phyloP scores from a whole-genome alignment of 2,329 filamentous ascomycete genomes.

The Chrysoporthe cubensis region DNA sequence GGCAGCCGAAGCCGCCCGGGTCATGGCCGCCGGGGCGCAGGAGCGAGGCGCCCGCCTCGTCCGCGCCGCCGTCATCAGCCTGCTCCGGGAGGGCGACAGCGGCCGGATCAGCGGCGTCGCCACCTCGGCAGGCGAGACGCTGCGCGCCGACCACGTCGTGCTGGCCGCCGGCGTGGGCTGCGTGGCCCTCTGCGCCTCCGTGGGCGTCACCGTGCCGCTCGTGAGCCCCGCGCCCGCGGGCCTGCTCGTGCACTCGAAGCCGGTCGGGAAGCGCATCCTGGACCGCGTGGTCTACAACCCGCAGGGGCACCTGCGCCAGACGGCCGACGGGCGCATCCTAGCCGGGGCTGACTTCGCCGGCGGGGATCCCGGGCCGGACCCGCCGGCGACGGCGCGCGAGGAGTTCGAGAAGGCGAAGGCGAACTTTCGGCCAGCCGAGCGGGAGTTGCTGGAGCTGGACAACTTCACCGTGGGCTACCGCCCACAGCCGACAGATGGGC shows the following conservation, averaged over 20 bases:
- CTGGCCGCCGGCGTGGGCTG: conserved; percentile 37
- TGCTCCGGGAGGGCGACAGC: conserved; percentile 26
- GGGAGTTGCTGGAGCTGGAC: conserved; percentile 35
- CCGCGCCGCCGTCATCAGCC: conserved; percentile 26
- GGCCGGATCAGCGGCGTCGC: conserved; percentile 30
- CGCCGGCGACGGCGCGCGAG: conserved; percentile 32
- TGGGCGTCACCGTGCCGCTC: conserved; percentile 34
- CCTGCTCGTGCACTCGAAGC: conserved; percentile 38
- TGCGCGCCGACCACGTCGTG: conserved; percentile 37
- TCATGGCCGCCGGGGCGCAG: conserved; percentile 32
- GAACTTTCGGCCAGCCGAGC: conserved; percentile 28
- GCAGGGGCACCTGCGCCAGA: conserved; percentile 38
- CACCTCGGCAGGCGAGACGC: conserved; percentile 23
- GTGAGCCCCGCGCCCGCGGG: conserved; percentile 32
- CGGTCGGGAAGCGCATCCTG: conserved; percentile 30
- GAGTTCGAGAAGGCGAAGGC: conserved; percentile 33
- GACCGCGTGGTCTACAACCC: conserved; percentile 33
- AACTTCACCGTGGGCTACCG: conserved; percentile 37
- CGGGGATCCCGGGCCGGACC: conserved; percentile 31
- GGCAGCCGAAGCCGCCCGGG: conserved; percentile 34
- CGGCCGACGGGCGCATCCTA: conserved; percentile 35
- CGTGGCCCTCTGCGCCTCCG: conserved; percentile 33
- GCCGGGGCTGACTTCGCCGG: conserved; percentile 33
- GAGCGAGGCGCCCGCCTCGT: conserved; percentile 28
- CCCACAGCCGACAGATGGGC: conserved; percentile 35